phyloP scores from a whole-genome alignment of 495 filamentous ascomycete species.

The Chaetomium cochliodes region DNA sequence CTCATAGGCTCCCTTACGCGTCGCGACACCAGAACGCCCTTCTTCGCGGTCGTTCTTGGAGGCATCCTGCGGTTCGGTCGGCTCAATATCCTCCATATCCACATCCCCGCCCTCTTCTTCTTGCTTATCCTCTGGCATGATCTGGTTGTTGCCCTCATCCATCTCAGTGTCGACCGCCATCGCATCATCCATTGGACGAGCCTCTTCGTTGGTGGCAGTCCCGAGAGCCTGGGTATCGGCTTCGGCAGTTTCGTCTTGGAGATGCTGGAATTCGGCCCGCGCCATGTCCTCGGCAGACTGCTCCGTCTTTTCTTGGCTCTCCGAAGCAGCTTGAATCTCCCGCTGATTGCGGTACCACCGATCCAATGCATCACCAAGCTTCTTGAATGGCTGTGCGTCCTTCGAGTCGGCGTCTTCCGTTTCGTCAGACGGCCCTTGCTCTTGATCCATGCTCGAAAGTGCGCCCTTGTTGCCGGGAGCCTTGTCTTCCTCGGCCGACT shows the following conservation, averaged over 20 bases:
- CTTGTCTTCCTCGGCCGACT: slow-evolving; percentile 50
- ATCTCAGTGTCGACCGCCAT: slow-evolving; percentile 76
- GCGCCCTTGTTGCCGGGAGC: slow-evolving; percentile 51
- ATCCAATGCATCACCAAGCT: slow-evolving; percentile 90
- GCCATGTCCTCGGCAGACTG: slow-evolving; percentile 56
- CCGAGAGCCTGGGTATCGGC: slow-evolving; percentile 90
- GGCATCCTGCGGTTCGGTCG: slow-evolving; percentile 39
- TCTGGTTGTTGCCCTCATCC: slow-evolving; percentile 53
- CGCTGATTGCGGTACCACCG: slow-evolving; percentile 82
- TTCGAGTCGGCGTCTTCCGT: slow-evolving; percentile 46
- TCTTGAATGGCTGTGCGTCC: slow-evolving; percentile 73
- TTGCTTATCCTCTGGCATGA: slow-evolving; percentile 59
- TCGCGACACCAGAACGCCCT: slow-evolving; percentile 47
- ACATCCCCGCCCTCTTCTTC: slow-evolving; percentile 48
- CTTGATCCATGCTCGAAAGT: slow-evolving; percentile 52
- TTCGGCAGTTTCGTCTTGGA: slow-evolving; percentile 74
- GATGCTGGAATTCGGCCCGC: slow-evolving; percentile 75
- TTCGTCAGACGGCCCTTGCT: slow-evolving; percentile 47
- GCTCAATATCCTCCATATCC: slow-evolving; percentile 43
- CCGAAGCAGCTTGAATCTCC: slow-evolving; percentile 69
- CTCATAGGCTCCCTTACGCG: slow-evolving; percentile 47
- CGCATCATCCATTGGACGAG: slow-evolving; percentile 73
- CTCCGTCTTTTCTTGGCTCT: slow-evolving; percentile 50
- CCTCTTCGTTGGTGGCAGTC: slow-evolving; percentile 82
- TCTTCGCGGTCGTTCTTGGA: slow-evolving; percentile 45